Base-by-base conservation (phyloP, 768 basidiomycete genomes). In the Mrakia hoshinonis region DNA sequence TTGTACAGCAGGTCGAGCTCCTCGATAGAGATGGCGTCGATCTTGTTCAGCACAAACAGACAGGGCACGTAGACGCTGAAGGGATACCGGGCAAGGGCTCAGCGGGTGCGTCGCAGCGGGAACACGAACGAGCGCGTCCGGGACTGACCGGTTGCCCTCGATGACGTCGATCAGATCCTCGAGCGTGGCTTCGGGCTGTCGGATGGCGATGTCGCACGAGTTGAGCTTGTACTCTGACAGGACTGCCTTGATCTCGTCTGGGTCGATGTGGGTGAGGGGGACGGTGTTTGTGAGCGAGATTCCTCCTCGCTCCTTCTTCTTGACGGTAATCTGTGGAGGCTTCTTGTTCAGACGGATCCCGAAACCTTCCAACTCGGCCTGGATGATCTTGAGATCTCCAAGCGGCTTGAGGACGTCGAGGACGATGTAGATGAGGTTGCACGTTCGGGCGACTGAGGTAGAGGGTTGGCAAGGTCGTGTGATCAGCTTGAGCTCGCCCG, bases 401-500 rank as follows among this genome's bases (percentile, higher is more conserved):
- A 98, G 85, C n/a, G 96, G 96, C 81, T 98, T 99, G 46, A 96
- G 85, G 34, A 99, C 96, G 77, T 99, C 96, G 62, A 99, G 86
- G 36, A 98, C 90, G 79, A 99, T 98, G 81, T 98, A 98, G 73
- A 99, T 97, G 46, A 98, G 87, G 79, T 97, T 92, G 80, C 96
- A 98, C 49, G 96, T 98, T 72, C 96, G 87, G 10, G 96, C 95
- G 75, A 99, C 96, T 91, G 81, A 54, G 52, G 43, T 66, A 24
- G 55, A 52, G 60, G 64, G 58, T 65, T n/a, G 75, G 12, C 72
- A 54, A 52, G 24, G 61, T 54, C 15, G 18, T 55, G 46, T 67
- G 67, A 85, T 75, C 24, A 47, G 39, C 26, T 63, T 26, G 2
- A 26, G n/a, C 62, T 43, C 11, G 20, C 4, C 46, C 24, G 9